Base-by-base conservation (phyloP, 2,329 filamentous ascomycete species). In the Cercospora beticola region DNA sequence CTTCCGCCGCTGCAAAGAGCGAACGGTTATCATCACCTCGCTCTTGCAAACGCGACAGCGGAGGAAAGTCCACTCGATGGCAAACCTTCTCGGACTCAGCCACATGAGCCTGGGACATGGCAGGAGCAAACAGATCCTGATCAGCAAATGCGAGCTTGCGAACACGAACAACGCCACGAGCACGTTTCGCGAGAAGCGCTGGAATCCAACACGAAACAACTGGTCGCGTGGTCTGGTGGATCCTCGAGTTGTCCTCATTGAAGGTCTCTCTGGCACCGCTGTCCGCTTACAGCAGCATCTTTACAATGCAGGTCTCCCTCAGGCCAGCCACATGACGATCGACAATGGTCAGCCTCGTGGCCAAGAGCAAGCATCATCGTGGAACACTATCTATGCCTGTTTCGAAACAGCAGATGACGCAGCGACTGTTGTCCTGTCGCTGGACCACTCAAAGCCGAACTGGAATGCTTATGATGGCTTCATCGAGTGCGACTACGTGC, bases 11-110 rank as follows among this genome's bases (percentile, higher is more conserved):
- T 61, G 64, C 18, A 49, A 62, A n/a, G 63, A 68, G 46, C 59
- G 68, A 30, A 61, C 64, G 2, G 64, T 62, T 6, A 57, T 72
- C 18, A 70, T 70, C 61, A 70, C 70, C 9, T 66, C 66, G 4
- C 60, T 64, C 8, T 36, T 72, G 49, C 66, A 67, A 28, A 68
- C 68, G 1, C 36, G 68, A n/a, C 70, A 72, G 28, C 63, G 70
- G 12, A 61, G 68, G 12, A 68, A 72, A 33, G 66, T 72, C 23
- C 70, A 72, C 30, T 68, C 68, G 5, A 68, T 70, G 65, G 70
- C 70, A 28, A 70, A 72, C 18, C 64, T 72, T 4, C 64, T 67
- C 63, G 68, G 70, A 21, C 46, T 70, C 14, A 72, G 70, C 58
- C 66, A 72, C 18, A 68, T 67, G 68, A 72, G 70, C 30, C 36